phyloP scores from a whole-genome alignment of 2,329 filamentous ascomycete genomes.

The Albophoma yamanashiensis region DNA sequence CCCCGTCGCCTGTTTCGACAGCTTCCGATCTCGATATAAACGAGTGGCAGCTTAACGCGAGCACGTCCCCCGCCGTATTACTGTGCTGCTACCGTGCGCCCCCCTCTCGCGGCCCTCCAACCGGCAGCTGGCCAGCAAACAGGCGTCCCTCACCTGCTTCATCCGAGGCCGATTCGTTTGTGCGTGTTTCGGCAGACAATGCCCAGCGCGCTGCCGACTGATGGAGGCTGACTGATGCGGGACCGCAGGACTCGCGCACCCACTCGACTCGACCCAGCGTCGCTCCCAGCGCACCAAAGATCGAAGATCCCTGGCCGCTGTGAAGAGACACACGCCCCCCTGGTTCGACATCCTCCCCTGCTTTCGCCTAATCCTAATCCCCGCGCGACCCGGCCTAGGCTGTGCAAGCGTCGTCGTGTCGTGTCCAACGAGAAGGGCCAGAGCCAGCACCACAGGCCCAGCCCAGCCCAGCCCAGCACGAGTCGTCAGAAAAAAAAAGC shows the following conservation, averaged over 20 bases:
- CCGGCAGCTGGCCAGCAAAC: neutral
- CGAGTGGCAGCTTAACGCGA: neutral
- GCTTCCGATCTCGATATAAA: constrained; percentile 1
- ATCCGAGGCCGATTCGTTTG: neutral
- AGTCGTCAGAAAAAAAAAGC: constrained; percentile 20
- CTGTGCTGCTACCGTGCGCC: neutral
- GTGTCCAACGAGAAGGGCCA: constrained; percentile 11
- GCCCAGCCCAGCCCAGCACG: constrained; percentile 11
- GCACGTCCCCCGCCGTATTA: neutral
- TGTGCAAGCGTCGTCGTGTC: constrained; percentile 9
- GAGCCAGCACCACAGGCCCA: constrained; percentile 7
- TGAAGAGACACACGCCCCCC: constrained; percentile 8
- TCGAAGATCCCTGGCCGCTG: constrained; percentile 4
- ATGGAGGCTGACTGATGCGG: neutral
- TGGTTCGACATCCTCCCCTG: constrained; percentile 19
- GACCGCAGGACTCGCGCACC: neutral
- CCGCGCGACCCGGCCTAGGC: constrained; percentile 14
- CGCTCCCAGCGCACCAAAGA: neutral
- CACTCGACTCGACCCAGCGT: neutral
- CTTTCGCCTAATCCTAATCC: constrained; percentile 15
- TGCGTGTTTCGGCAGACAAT: constrained; percentile 1
- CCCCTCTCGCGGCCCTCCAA: neutral
- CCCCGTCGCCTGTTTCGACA: neutral
- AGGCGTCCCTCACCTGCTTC: neutral
- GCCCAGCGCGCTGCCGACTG: neutral